A percentile compares a stretch with the other conserved stretches of the same genome.
Conservation (phyloP, 2,329 filamentous ascomycete species). For the Atkinsonella hypoxylon region DNA sequence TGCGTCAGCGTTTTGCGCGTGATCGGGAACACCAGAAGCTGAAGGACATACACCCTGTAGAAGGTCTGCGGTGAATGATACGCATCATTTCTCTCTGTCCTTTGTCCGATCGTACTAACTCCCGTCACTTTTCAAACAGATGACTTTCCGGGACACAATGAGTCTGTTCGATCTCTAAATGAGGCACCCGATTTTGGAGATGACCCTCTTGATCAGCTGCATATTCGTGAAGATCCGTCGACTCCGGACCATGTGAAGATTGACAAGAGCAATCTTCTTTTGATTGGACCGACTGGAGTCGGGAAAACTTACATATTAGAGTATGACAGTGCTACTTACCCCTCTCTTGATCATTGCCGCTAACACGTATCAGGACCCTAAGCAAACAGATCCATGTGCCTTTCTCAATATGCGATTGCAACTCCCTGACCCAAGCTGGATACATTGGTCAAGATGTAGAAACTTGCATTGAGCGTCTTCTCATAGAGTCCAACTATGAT, state of each 20-base stretch:
- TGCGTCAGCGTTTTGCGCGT: conserved; percentile 58
- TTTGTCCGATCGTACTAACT: conserved; percentile 11
- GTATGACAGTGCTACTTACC: conserved; percentile 26
- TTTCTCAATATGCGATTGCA: conserved; percentile 92
- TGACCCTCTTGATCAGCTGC: conserved; percentile 30
- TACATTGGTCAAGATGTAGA: conserved; percentile 99
- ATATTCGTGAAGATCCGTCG: conserved; percentile 34
- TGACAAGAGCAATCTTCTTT: conserved; percentile 88
- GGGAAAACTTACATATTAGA: conserved; percentile 91
- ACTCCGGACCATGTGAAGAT: conserved; percentile 51
- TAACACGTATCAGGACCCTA: conserved; percentile 53
- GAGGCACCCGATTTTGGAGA: conserved; percentile 21
- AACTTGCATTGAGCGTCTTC: conserved; percentile 77
- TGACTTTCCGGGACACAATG: conserved; percentile 41
- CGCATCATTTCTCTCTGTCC: neutral
- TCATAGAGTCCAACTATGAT: conserved; percentile 85
- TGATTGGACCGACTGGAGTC: conserved; percentile 86
- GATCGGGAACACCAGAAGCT: conserved; percentile 48
- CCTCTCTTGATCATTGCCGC: conserved; percentile 1
- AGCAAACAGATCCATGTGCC: conserved; percentile 90
- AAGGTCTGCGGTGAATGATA: conserved; percentile 44
- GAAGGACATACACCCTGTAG: conserved; percentile 58
- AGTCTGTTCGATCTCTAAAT: conserved; percentile 31
- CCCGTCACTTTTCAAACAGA: conserved; percentile 31
- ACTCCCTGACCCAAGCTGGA: conserved; percentile 87